Evolutionary conservation across 495 filamentous ascomycete genomes (phyloP).

Genomic region (Aspergillus bridgeri): DNA sequence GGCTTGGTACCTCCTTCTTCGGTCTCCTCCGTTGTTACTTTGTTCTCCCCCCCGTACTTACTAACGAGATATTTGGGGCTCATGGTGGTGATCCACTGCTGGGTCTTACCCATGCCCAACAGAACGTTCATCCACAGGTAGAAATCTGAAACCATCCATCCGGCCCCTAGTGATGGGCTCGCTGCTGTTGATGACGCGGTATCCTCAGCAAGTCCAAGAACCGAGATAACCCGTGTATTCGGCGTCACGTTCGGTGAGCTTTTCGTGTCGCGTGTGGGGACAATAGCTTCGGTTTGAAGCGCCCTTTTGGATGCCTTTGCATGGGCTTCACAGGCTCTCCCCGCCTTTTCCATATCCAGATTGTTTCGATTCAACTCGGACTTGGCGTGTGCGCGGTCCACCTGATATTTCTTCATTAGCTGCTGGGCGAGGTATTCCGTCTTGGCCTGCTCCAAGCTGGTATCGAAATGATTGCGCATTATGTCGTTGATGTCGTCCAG

Average conservation of each 20-base stretch:
- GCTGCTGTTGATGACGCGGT: not conserved
- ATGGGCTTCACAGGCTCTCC: conserved; percentile 1
- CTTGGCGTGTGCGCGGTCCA: conserved; percentile 6
- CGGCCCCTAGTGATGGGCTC: conserved; percentile 11
- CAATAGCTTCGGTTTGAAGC: conserved; percentile 4
- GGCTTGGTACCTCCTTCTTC: conserved; percentile 1
- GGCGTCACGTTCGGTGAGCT: conserved; percentile 9
- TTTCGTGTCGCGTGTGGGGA: conserved; percentile 13
- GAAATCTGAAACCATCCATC: conserved; percentile 19
- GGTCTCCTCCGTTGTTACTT: not conserved
- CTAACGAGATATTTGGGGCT: conserved; percentile 8
- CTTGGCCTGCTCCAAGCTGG: no score
- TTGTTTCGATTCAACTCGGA: not conserved
- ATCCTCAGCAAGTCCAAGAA: conserved; percentile 9
- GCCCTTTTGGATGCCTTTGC: not conserved
- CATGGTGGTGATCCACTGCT: conserved; percentile 8
- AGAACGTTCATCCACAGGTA: conserved; percentile 15
- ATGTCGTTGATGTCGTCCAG: no score
- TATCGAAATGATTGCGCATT: no score
- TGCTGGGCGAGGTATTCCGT: conserved; percentile 6
- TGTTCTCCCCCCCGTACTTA: conserved; percentile 11
- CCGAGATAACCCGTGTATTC: conserved; percentile 7
- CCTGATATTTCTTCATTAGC: conserved; percentile 7
- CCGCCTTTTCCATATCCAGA: conserved; percentile 7
- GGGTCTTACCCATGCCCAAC: conserved; percentile 12